A percentile compares a stretch with the other conserved stretches of the same genome.
Evolutionary conservation across 1,139 yeast species (phyloP).

Genomic region (Candida tetrigidarum): DNA sequence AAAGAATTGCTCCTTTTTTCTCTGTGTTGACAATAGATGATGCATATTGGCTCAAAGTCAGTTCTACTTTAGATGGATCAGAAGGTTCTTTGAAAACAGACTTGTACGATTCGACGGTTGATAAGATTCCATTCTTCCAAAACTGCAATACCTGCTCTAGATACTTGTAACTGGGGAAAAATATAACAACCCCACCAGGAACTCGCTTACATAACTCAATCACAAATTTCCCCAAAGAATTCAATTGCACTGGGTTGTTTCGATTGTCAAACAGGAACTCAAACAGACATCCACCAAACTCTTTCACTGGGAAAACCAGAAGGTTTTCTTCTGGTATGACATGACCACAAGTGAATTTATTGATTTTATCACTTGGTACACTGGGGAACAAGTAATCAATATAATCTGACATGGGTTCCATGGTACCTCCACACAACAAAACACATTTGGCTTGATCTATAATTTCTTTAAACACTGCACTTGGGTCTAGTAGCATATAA

Average conservation of each 20-base stretch:
- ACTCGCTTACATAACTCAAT: slow-evolving; percentile 45
- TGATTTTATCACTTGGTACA: slow-evolving; percentile 40
- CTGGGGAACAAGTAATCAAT: slow-evolving; percentile 68
- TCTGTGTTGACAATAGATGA: slow-evolving; percentile 31
- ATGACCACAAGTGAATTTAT: slow-evolving; percentile 78
- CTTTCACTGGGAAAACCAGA: slow-evolving; percentile 56
- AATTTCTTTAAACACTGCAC: slow-evolving; percentile 67
- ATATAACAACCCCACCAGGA: slow-evolving; percentile 80
- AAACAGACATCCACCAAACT: slow-evolving; percentile 32
- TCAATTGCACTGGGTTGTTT: slow-evolving; percentile 47
- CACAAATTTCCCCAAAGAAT: slow-evolving; percentile 56
- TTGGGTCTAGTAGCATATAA: slow-evolving; percentile 83
- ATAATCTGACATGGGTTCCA: slow-evolving; percentile 88
- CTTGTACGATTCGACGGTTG: slow-evolving; percentile 41
- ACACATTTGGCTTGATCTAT: slow-evolving; percentile 72
- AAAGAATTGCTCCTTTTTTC: slow-evolving; percentile 62
- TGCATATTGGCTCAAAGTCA: slow-evolving; percentile 56
- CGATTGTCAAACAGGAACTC: slow-evolving; percentile 76
- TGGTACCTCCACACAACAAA: slow-evolving; percentile 91
- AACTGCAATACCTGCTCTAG: slow-evolving; percentile 49
- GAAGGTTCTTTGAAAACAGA: slow-evolving; percentile 61
- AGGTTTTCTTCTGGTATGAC: slow-evolving; percentile 76
- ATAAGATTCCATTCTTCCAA: slow-evolving; percentile 53
- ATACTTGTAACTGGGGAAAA: slow-evolving; percentile 86
- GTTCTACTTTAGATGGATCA: slow-evolving; percentile 43